Evolutionary conservation across 1,139 yeast genomes (phyloP).

Genomic region (Meyerozyma sp.): DNA sequence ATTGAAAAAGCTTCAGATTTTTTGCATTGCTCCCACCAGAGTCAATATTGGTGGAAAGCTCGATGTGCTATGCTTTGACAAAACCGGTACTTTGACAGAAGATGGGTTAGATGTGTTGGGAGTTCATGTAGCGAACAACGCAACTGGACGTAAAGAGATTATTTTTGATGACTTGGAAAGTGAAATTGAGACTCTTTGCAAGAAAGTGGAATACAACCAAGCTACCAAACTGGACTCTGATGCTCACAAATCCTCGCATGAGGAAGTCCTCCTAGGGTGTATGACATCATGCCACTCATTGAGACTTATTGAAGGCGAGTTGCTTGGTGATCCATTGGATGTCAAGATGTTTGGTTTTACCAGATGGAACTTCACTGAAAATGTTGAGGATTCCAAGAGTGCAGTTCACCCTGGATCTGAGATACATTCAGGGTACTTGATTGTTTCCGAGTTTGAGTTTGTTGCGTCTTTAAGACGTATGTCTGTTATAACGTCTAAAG

Average conservation of each 20-base stretch:
- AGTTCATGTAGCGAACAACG: constrained; percentile 58
- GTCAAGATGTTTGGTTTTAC: constrained; percentile 90
- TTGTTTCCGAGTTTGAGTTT: constrained; percentile 76
- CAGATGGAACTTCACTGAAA: constrained; percentile 69
- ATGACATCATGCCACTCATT: constrained; percentile 88
- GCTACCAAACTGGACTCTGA: constrained; percentile 15
- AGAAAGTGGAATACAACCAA: constrained; percentile 1
- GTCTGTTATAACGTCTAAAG: constrained; percentile 62
- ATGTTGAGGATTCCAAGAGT: constrained; percentile 30
- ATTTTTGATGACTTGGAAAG: constrained; percentile 44
- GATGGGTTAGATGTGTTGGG: constrained; percentile 95
- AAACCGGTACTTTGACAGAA: constrained; percentile 95
- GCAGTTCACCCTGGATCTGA: constrained; percentile 19
- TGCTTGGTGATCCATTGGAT: constrained; percentile 92
- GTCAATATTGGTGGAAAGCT: constrained; percentile 93
- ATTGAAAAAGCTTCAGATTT: constrained; percentile 58
- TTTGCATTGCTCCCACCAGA: constrained; percentile 88
- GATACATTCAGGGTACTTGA: constrained; percentile 41
- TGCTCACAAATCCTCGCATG: constrained; percentile 17
- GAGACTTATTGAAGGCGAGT: constrained; percentile 67
- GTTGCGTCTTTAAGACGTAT: constrained; percentile 80
- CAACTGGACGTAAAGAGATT: constrained; percentile 46
- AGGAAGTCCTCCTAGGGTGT: constrained; percentile 38
- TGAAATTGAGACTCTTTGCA: constrained; percentile 20
- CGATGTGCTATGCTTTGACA: constrained; percentile 88